Evolutionary conservation across 140 eudicot genomes (phyloP).

Genomic region (Cichorium intybus): DNA sequence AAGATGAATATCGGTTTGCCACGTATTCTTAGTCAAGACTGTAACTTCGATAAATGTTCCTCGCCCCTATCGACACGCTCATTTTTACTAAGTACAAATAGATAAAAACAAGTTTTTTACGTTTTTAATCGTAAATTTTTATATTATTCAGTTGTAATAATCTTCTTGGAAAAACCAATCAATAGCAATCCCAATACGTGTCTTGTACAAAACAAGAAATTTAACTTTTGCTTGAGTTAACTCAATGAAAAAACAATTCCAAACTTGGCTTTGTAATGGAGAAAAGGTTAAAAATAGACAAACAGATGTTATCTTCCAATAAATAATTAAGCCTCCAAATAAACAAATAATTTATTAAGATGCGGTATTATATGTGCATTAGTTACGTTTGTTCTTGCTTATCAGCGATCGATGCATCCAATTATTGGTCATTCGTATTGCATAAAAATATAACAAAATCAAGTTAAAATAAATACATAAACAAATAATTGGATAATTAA

Average conservation of each 20-base stretch:
- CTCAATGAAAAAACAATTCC: slow-evolving; percentile 14
- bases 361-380: slow-evolving; percentile 26
- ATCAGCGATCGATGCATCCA: slow-evolving; percentile 34
- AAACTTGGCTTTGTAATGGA: slow-evolving; percentile 3
- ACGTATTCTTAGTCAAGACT: slow-evolving; percentile 24
- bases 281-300: slow-evolving; percentile 1
- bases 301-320: background rate
- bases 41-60: slow-evolving; percentile 26
- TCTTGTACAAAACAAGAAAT: slow-evolving; percentile 32
- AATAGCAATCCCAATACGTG: slow-evolving; percentile 20
- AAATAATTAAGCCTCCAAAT: background rate
- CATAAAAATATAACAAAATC: slow-evolving; percentile 9
- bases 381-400: slow-evolving; percentile 30
- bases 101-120: slow-evolving; percentile 8
- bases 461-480: background rate
- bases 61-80: slow-evolving; percentile 16
- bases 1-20: slow-evolving; percentile 21
- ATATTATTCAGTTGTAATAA: slow-evolving; percentile 6
- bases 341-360: slow-evolving; percentile 7
- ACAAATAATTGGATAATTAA: slow-evolving; percentile 2
- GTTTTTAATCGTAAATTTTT: background rate
- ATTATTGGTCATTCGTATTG: slow-evolving; percentile 27
- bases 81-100: slow-evolving; percentile 5
- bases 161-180: slow-evolving; percentile 24
- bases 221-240: slow-evolving; percentile 25